These are phyloP conservation scores for Acer negundo DNA, from an alignment of 345 rosid genomes.

Conservation along the genomic window DNA sequence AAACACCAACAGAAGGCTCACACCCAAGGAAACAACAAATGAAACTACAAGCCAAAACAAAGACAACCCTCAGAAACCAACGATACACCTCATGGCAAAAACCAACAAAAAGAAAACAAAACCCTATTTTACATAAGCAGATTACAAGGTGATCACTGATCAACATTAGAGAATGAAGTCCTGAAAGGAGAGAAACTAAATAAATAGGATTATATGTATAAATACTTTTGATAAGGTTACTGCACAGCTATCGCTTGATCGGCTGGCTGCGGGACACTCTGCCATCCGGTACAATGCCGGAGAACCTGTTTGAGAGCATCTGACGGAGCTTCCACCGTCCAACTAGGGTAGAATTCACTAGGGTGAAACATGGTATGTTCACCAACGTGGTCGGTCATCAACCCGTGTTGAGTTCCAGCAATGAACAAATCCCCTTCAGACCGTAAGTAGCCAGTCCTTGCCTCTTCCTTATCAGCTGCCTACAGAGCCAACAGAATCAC, in stretches of 20 bases:
- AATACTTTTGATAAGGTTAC: background rate
- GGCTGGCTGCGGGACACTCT: slow-evolving; percentile 53
- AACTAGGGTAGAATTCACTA: slow-evolving; percentile 59
- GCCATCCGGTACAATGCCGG: slow-evolving; percentile 85
- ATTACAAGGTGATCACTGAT: background rate
- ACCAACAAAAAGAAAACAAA: too few relatives aligned
- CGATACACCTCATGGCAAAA: too few relatives aligned
- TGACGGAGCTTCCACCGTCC: slow-evolving; percentile 72
- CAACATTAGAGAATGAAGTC: background rate
- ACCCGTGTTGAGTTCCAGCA: slow-evolving; percentile 64
- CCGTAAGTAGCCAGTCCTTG: slow-evolving; percentile 53
- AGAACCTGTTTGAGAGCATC: slow-evolving; percentile 70
- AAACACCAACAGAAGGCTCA: too few relatives aligned
- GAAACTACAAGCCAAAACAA: too few relatives aligned
- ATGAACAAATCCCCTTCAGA: slow-evolving; percentile 82
- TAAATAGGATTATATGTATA: background rate
- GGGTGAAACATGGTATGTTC: slow-evolving; percentile 61
- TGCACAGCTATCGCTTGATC: slow-evolving; percentile 35
- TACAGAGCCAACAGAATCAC: slow-evolving; percentile 27
- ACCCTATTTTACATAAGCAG: background rate
- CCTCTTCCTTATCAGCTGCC: slow-evolving; percentile 75
- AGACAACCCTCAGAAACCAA: too few relatives aligned
- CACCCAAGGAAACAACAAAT: too few relatives aligned
- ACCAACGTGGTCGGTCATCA: slow-evolving; percentile 31
- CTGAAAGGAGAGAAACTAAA: background rate